Evolutionary conservation across 140 eudicot genomes (phyloP).

Genomic region (Flaveria floridana): DNA sequence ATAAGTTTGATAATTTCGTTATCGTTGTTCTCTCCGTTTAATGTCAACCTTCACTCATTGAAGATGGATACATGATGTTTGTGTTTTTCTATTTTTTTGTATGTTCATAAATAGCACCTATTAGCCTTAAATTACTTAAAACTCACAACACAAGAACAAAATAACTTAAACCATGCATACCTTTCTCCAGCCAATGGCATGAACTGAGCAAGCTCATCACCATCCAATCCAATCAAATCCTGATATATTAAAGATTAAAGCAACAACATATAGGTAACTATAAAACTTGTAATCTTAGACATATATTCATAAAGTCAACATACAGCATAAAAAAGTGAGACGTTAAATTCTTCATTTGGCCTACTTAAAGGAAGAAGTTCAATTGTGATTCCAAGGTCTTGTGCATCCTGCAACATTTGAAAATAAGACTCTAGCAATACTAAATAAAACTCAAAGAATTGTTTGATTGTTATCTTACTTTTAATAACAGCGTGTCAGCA

Average conservation of each 20-base stretch:
- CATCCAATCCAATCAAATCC: constrained; percentile 93
- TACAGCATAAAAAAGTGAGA: constrained; percentile 87
- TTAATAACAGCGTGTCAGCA: not conserved
- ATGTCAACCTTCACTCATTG: constrained; percentile 5
- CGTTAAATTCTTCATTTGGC: constrained; percentile 70
- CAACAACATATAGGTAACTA: constrained; percentile 15
- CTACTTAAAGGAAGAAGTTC: constrained; percentile 87
- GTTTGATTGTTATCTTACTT: not conserved
- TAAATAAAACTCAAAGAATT: constrained; percentile 15
- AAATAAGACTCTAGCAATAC: constrained; percentile 3
- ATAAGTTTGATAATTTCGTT: not conserved
- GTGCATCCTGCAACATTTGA: constrained; percentile 76
- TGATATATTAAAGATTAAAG: constrained; percentile 32
- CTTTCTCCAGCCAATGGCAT: constrained; percentile 72
- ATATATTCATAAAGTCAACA: constrained; percentile 28
- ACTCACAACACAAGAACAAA: not conserved
- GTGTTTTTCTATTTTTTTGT: not conserved
- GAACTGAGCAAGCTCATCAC: constrained; percentile 69
- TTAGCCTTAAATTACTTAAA: not conserved
- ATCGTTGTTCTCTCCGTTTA: constrained; percentile 14
- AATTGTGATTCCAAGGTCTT: constrained; percentile 90
- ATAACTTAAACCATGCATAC: constrained; percentile 35
- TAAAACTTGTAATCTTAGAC: constrained; percentile 6
- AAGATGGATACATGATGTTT: not conserved
- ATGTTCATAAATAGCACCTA: not conserved